Conservation (phyloP, 345 rosid species). For the Dovyalis caffra region DNA sequence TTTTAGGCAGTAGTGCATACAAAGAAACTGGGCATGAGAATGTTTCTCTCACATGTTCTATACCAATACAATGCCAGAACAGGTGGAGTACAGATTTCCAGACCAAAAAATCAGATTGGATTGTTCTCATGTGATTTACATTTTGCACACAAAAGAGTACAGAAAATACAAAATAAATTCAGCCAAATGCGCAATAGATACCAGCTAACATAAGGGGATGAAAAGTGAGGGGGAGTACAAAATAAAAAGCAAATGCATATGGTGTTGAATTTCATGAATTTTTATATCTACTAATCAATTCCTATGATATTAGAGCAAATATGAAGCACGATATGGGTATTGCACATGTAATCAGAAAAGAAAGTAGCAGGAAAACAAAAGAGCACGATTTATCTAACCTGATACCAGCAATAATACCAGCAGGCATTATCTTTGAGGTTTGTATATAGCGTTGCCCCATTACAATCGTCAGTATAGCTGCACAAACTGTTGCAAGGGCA, state of each 20-base stretch:
- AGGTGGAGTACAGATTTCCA: background rate
- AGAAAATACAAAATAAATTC: background rate
- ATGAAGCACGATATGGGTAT: background rate
- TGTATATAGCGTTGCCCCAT: conserved; percentile 89
- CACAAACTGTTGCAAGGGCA: conserved; percentile 46
- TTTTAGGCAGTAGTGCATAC: background rate
- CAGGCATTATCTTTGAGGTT: conserved; percentile 92
- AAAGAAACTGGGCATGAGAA: background rate
- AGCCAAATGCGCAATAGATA: background rate
- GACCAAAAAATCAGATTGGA: background rate
- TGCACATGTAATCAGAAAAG: background rate
- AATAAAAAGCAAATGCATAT: background rate
- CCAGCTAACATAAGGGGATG: background rate
- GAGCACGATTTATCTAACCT: conserved; percentile 39
- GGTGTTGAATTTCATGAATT: background rate
- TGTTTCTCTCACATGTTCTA: background rate
- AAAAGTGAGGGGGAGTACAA: background rate
- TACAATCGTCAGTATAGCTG: conserved; percentile 63
- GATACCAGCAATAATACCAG: conserved; percentile 83
- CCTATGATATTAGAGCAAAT: background rate
- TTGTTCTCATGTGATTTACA: background rate
- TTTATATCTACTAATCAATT: background rate
- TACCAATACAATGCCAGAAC: background rate
- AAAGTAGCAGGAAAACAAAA: background rate
- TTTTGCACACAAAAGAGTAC: background rate